Evolutionary conservation across 139 green algal genomes (phyloP).

Genomic region (Edaphochlamys debaryana): DNA sequence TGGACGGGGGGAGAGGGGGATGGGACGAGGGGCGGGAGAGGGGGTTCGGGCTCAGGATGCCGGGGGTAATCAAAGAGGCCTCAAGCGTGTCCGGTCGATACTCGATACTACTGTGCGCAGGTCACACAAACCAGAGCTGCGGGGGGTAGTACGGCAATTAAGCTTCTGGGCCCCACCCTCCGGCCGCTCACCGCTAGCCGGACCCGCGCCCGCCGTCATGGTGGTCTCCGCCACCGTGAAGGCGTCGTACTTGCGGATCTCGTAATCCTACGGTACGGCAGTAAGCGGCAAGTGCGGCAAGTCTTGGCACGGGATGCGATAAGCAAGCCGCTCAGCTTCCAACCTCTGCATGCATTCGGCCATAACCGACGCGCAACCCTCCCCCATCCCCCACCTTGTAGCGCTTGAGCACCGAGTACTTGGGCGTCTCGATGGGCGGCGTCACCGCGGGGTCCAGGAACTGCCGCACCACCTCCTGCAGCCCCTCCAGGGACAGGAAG

Average conservation of each 20-base stretch:
- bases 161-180: too few species aligned
- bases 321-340: too few species aligned
- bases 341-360: too few species aligned
- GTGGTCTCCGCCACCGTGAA: conserved; percentile 62
- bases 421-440: conserved; percentile 55
- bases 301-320: too few species aligned
- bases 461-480: conserved; percentile 44
- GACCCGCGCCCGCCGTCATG: neutral
- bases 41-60: too few species aligned
- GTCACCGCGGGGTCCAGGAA: conserved; percentile 54
- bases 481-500: conserved; percentile 59
- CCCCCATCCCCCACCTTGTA: conserved; percentile 47
- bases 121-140: too few species aligned
- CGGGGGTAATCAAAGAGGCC: too few species aligned
- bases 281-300: conserved; percentile 25
- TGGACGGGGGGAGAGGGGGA: neutral
- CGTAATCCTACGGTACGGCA: conserved; percentile 65
- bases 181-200: conserved; percentile 11
- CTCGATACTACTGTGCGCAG: too few species aligned
- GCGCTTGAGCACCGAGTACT: conserved; percentile 50
- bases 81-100: too few species aligned
- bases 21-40: neutral
- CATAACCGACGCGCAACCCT: too few species aligned
- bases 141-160: too few species aligned
- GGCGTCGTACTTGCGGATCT: conserved; percentile 74